A percentile compares a stretch with the other conserved stretches of the same genome.
Conservation (phyloP, 2,329 filamentous ascomycete species). For the Drechslerella dactyloides region DNA sequence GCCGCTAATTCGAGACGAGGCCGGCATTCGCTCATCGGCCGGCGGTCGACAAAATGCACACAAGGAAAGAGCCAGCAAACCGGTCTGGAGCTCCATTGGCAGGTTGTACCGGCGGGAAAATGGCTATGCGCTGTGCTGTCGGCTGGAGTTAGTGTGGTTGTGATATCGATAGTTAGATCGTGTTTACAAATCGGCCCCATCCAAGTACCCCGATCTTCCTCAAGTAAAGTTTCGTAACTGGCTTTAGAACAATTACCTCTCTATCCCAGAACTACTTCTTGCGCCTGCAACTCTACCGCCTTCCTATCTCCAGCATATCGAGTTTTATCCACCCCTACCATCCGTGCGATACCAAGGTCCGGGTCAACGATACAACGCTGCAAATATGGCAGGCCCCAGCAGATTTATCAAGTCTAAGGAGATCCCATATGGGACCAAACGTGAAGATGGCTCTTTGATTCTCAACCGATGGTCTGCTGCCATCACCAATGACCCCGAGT, state of each 20-base stretch:
- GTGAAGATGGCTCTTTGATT: conserved; percentile 65
- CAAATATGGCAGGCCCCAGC: conserved; percentile 34
- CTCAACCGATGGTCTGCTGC: conserved; percentile 87
- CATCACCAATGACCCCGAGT: conserved; percentile 84
- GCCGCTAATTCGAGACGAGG: conserved; percentile 37
- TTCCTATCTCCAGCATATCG: background rate
- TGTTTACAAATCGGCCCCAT: background rate
- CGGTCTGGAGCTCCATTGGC: conserved; percentile 19
- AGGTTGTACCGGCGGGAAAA: conserved; percentile 26
- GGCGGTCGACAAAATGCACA: conserved; percentile 16
- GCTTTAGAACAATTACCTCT: background rate
- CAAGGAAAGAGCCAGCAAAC: conserved; percentile 17
- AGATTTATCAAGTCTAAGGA: conserved; percentile 54
- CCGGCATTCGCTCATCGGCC: background rate
- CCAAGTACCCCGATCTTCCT: background rate
- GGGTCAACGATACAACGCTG: background rate
- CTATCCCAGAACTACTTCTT: background rate
- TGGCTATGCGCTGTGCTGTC: conserved; percentile 36
- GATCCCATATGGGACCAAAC: conserved; percentile 54
- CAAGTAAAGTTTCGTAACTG: conserved; percentile 2
- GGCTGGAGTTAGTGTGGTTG: conserved; percentile 9
- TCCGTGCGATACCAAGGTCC: background rate
- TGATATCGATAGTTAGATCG: background rate
- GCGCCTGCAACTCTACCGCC: conserved; percentile 34
- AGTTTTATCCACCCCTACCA: background rate